Evolutionary conservation across 441 rosid species (phyloP), one percentile per base, ranked within the genome.

Genomic region (Gossypium davidsonii): DNA sequence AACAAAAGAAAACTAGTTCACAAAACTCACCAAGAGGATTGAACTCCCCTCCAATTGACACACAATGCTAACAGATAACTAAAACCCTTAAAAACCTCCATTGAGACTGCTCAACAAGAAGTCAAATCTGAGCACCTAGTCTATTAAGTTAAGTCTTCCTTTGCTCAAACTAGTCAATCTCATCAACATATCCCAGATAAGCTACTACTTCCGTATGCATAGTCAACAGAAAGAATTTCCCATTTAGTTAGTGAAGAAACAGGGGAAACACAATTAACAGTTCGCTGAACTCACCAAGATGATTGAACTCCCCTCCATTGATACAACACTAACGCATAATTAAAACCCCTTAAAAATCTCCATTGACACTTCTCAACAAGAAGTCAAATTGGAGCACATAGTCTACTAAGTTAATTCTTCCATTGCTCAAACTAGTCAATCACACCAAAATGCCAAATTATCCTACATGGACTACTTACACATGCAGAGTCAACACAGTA

Each of bases 11-110:
- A 9, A 39, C 46, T 39, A 39, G 46, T 39, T 37, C 46, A 39
- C 46, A 39, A 39, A 39, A 39, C 46, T 39, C 46, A 9, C 46
- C 91, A 67, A 93, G 96, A 72, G 98, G 99, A 86, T 96, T 96
- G 63, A 89, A 80, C 87, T 96, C 99, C 79, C 81, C 98, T 39
- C 94, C 96, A 75, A 39, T 39, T 39, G 46, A 39, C 46, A 39
- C 46, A 39, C 46, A 39, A 9, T 2, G 46, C 12, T 39, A 39
- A 39, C 46, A 39, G 46, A 42, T 28, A 68, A 28, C 46, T 23
- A 39, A 39, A 39, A 39, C 1, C 14, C 60, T 34, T 15, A 20
- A 31, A 68, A 68, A 12, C 6, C 26, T 14, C 9, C 21, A 68
- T 15, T 4, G 4, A 17, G 48, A 15, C 49, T 11, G 15, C n/a